phyloP scores from a whole-genome alignment of 2,329 filamentous ascomycete genomes.

The Venturia asperata region DNA sequence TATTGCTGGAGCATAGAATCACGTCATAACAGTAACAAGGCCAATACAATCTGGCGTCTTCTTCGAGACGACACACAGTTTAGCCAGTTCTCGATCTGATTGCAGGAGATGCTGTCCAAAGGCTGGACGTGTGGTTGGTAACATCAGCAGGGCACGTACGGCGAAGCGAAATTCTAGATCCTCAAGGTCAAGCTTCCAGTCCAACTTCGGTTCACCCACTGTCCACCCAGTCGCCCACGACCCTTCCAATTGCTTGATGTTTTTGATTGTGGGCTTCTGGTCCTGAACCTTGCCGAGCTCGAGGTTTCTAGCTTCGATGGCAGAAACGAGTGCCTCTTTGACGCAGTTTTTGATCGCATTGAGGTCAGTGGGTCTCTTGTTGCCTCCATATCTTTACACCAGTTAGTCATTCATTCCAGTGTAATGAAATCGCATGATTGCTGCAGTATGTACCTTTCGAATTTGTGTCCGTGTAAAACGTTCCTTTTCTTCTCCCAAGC shows the following conservation, averaged over 20 bases:
- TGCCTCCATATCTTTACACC: background rate
- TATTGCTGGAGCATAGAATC: background rate
- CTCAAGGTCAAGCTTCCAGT: background rate
- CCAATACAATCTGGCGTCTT: background rate
- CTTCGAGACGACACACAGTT: background rate
- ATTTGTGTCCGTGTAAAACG: conserved; percentile 30
- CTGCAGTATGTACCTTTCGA: conserved; percentile 29
- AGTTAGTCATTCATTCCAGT: background rate
- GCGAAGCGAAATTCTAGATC: background rate
- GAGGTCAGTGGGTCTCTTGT: conserved; percentile 26
- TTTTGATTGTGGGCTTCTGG: conserved; percentile 26
- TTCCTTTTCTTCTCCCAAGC: conserved; percentile 35
- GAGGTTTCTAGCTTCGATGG: conserved; percentile 39
- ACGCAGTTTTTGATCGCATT: conserved; percentile 39
- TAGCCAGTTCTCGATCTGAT: background rate
- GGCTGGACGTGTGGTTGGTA: background rate
- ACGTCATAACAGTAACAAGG: background rate
- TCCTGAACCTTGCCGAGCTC: conserved; percentile 19
- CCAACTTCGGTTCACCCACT: background rate
- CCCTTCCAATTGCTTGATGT: conserved; percentile 27
- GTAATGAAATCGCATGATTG: background rate
- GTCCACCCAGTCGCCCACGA: conserved; percentile 26
- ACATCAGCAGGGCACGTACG: background rate
- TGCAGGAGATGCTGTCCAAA: background rate
- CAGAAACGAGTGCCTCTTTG: conserved; percentile 51